phyloP scores from a whole-genome alignment of 768 basidiomycete species.

The Dioszegia crocea region DNA sequence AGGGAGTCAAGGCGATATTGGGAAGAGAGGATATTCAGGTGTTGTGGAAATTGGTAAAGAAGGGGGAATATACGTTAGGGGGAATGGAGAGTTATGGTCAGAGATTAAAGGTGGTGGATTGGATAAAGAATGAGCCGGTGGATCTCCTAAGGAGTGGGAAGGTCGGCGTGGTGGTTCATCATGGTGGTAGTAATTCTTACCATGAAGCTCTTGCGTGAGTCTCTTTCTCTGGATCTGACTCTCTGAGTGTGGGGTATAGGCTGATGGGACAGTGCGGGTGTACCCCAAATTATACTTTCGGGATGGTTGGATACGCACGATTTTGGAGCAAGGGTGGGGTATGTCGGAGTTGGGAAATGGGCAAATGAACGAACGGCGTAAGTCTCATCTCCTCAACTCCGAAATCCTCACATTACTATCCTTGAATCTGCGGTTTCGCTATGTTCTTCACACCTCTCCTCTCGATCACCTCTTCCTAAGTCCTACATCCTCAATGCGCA shows the following conservation, averaged over 20 bases:
- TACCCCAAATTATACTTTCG: conserved; percentile 20
- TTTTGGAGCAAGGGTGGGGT: conserved; percentile 12
- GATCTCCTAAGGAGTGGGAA: conserved; percentile 22
- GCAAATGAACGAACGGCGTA: conserved; percentile 15
- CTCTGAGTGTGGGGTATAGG: background rate
- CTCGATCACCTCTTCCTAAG: too few relatives aligned
- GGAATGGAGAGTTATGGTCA: conserved; percentile 2
- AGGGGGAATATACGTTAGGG: conserved; percentile 8
- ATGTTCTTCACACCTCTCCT: background rate
- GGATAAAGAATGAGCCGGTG: conserved; percentile 23
- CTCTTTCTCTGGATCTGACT: background rate
- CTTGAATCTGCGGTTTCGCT: background rate
- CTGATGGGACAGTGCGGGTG: conserved; percentile 12
- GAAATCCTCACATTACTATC: background rate
- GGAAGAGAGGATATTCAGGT: conserved; percentile 23
- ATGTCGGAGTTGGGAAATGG: conserved; percentile 17
- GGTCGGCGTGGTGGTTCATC: conserved; percentile 15
- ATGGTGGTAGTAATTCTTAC: conserved; percentile 26
- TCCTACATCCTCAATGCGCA: too few relatives aligned
- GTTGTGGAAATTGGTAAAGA: conserved; percentile 20
- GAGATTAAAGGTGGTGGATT: conserved; percentile 23
- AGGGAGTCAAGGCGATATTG: conserved; percentile 12
- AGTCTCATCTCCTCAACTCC: background rate
- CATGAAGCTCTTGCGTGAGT: conserved; percentile 24
- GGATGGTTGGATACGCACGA: conserved; percentile 24